phyloP scores from a whole-genome alignment of 2,329 filamentous ascomycete species.

The Phialophora expanda region DNA sequence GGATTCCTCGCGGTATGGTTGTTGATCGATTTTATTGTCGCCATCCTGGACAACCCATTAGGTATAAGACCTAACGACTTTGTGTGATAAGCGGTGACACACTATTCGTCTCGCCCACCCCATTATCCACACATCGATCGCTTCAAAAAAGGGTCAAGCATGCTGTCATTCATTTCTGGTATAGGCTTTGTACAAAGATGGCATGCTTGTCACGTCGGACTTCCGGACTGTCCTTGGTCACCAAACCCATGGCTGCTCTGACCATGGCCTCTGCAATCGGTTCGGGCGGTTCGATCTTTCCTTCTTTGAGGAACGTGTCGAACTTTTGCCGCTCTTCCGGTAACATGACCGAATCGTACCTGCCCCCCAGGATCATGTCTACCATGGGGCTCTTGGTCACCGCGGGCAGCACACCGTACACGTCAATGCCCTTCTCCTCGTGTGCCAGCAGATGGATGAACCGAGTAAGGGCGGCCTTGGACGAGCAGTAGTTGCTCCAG shows the following conservation, averaged over 20 bases:
- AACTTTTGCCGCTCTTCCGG: conserved; percentile 6
- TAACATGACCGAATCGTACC: conserved; percentile 10
- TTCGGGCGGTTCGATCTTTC: neutral
- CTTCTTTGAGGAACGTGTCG: neutral
- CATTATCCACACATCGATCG: too few relatives aligned
- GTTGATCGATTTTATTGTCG: too few relatives aligned
- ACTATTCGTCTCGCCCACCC: too few relatives aligned
- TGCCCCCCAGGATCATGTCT: conserved; percentile 1
- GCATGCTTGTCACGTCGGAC: too few relatives aligned
- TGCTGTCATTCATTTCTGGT: too few relatives aligned
- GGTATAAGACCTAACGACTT: too few relatives aligned
- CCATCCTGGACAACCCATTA: too few relatives aligned
- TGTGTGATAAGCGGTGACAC: too few relatives aligned
- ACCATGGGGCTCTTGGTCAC: conserved; percentile 8
- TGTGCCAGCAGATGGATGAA: conserved; percentile 5
- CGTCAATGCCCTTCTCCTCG: conserved; percentile 1
- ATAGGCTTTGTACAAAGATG: too few relatives aligned
- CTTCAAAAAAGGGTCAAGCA: too few relatives aligned
- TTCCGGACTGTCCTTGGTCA: too few relatives aligned
- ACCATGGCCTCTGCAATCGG: conserved; percentile 9
- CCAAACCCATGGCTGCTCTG: neutral
- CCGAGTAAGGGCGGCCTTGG: conserved; percentile 5
- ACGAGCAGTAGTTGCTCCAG: conserved; percentile 11
- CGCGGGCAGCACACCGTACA: conserved; percentile 7
- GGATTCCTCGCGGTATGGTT: too few relatives aligned